phyloP scores from a whole-genome alignment of 78 protist species.

The Cavenderia fasciculata region DNA sequence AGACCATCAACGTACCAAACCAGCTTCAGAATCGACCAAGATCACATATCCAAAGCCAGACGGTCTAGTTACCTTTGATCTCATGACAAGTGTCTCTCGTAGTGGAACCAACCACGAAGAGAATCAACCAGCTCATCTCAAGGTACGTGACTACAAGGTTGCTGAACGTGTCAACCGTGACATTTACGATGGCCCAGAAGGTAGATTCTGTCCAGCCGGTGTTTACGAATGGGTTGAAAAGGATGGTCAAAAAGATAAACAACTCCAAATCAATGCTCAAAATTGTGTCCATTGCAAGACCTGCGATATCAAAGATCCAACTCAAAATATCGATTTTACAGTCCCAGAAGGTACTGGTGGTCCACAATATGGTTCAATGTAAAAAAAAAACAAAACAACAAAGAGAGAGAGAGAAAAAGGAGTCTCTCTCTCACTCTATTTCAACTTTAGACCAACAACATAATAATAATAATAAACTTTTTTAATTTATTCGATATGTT shows the following conservation, averaged over 20 bases:
- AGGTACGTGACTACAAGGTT: slow-evolving; percentile 46
- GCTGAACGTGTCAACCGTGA: slow-evolving; percentile 77
- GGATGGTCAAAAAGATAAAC: slow-evolving; percentile 57
- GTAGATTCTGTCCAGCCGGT: slow-evolving; percentile 98
- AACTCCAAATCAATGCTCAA: slow-evolving; percentile 94
- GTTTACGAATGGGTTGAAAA: slow-evolving; percentile 94
- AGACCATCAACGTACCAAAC: slow-evolving; percentile 67
- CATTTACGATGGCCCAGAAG: slow-evolving; percentile 90
- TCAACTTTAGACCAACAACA: no score
- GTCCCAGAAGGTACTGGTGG: slow-evolving; percentile 97
- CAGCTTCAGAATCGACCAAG: slow-evolving; percentile 81
- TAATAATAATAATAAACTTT: no score
- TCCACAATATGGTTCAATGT: slow-evolving; percentile 88
- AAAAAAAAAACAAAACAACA: slow-evolving; percentile 13
- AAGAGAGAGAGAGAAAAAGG: not conserved
- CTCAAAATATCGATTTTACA: slow-evolving; percentile 94
- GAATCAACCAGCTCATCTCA: slow-evolving; percentile 93
- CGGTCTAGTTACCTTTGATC: slow-evolving; percentile 92
- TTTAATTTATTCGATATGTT: no score
- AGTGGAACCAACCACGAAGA: slow-evolving; percentile 95
- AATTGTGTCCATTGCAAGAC: slow-evolving; percentile 99
- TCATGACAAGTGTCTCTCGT: slow-evolving; percentile 90
- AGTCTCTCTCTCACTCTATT: no score
- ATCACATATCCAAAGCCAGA: slow-evolving; percentile 98
- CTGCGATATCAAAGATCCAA: slow-evolving; percentile 98